Conservation (phyloP, 2,329 filamentous ascomycete species). For the Stagonosporopsis cucurbitacearum region DNA sequence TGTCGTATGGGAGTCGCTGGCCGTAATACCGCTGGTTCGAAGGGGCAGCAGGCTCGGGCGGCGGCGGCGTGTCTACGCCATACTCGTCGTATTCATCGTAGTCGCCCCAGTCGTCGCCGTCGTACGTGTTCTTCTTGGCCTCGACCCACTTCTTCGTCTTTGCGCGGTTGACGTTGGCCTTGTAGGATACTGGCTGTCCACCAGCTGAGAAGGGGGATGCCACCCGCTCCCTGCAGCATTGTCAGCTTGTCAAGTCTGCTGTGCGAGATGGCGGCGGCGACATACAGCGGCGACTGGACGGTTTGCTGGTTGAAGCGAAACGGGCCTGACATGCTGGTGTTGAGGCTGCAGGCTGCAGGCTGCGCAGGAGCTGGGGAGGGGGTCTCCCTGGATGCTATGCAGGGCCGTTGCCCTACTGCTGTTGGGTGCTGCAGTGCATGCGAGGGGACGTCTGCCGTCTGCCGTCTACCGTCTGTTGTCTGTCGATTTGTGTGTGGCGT, state of each 20-base stretch:
- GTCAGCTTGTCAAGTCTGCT: slow-evolving; percentile 17
- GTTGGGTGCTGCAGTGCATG: slow-evolving; percentile 52
- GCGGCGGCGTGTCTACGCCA: slow-evolving; percentile 57
- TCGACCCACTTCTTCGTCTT: slow-evolving; percentile 97
- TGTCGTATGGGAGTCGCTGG: slow-evolving; percentile 31
- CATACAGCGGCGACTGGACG: slow-evolving; percentile 50
- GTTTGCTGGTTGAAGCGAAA: slow-evolving; percentile 48
- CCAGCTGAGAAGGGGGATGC: slow-evolving; percentile 35
- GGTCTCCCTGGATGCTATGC: slow-evolving; percentile 3
- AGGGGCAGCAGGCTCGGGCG: slow-evolving; percentile 48
- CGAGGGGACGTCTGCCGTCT: slow-evolving; percentile 8
- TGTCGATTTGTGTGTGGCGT: slow-evolving; percentile 5
- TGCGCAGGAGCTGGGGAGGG: slow-evolving; percentile 1
- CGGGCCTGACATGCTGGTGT: slow-evolving; percentile 48
- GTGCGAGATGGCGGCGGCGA: background rate
- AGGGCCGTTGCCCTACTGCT: slow-evolving; percentile 54
- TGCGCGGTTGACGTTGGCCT: slow-evolving; percentile 83
- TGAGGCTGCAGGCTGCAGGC: slow-evolving; percentile 12
- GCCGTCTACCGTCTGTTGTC: slow-evolving; percentile 3
- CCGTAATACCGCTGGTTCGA: slow-evolving; percentile 54
- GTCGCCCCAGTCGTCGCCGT: slow-evolving; percentile 91
- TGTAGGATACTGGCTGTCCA: slow-evolving; percentile 66
- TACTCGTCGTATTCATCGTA: slow-evolving; percentile 64
- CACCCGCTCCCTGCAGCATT: slow-evolving; percentile 34
- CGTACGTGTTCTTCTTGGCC: slow-evolving; percentile 84